Evolutionary conservation across 2,329 filamentous ascomycete species (phyloP), one percentile per base, ranked within the genome.

Genomic region (Fusarium napiforme): DNA sequence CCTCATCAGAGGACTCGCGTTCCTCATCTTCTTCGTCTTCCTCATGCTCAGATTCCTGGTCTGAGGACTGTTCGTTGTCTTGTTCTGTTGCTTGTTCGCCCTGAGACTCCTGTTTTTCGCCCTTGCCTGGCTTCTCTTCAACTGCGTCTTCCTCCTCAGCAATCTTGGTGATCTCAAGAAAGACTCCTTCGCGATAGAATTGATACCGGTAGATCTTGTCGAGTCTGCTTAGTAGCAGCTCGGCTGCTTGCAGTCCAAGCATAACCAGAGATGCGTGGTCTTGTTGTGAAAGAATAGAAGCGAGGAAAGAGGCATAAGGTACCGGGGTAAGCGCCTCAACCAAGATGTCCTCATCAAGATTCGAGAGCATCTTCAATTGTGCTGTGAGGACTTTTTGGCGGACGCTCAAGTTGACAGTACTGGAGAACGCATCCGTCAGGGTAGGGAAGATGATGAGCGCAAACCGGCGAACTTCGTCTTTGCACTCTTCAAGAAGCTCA

Each of bases 301-400:
- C 96, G 36, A 99, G 84, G 80, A 97, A 98, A 1, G 97, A 99
- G 5, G 96, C 95, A 82, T 98, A 99, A 1, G 96, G 94, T 2
- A 99, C 95, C 21, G 93, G 90, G 32, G 92, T 92, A 36, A 99
- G 84, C 14, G 96, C 93, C 77, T 98, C 96, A 69, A 94, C 89
- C 8, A 99, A 88, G 57, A 99, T 94, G 42, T 89, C 87, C 47
- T 90, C 91, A 76, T 98, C 94, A n/a, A 99, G 84, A 74, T 98
- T 97, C 18, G 95, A 97, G 15, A 99, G 88, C 94, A 99, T 98
- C 84, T 98, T 98, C 49, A 98, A 85, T 79, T 99, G 96, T n/a
- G 96, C 96, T 26, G 91, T 94, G 39, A 99, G 87, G 6, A 99
- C 96, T 83, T 97, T 98, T 80, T 98, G 94, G 28, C 97, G 93